Base-by-base conservation (phyloP, 495 filamentous ascomycete species). In the Parathielavia hyrcaniae region DNA sequence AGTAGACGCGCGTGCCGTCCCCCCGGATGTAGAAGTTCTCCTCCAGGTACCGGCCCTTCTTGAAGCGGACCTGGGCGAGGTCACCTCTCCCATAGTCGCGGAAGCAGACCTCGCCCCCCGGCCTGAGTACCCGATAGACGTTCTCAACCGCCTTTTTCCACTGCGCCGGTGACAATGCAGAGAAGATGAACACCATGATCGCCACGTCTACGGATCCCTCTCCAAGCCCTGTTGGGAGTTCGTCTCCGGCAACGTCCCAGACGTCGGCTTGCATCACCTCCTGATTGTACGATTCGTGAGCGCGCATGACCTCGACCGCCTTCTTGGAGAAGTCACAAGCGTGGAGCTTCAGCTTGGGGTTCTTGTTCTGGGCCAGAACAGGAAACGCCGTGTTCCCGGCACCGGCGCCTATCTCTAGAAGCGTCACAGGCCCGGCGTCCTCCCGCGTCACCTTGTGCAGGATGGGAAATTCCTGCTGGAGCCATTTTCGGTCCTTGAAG, bases 401-500 rank as follows among this genome's bases (percentile, higher is more conserved):
- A 17, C 93, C 93, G 1, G 95, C 95, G 49, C 93, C 93, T 55
- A 97, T 86, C 68, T 98, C 95, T 51, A 97, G 77, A 38, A 97
- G 75, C 16, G 80, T 81, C 53, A 79, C 71, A 6, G 75, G 77
- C 1, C 85, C 86, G 0, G 82, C 80, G 32, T 79, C 81, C 54
- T 80, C 76, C 52, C 77, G 74, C 5, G 87, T 88, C 34, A 92
- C 77, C 35, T 85, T 77, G 0, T 77, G 80, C 14, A 98, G 75
- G 3, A 96, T 75, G 0, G 93, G 93, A 59, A 97, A 98, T 70
- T 98, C 93, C 70, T 97, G 91, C 43, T 83, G 83, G 38, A 98
- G 73, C 93, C 93, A 98, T 69, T 97, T 97, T 49, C 93, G 85
- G 64, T 98, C 86, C 73, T 98, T 97, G 85, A 98, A 98, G 76